Evolutionary conservation across 345 rosid species (phyloP).

Genomic region (Euphorbia pulcherrima): DNA sequence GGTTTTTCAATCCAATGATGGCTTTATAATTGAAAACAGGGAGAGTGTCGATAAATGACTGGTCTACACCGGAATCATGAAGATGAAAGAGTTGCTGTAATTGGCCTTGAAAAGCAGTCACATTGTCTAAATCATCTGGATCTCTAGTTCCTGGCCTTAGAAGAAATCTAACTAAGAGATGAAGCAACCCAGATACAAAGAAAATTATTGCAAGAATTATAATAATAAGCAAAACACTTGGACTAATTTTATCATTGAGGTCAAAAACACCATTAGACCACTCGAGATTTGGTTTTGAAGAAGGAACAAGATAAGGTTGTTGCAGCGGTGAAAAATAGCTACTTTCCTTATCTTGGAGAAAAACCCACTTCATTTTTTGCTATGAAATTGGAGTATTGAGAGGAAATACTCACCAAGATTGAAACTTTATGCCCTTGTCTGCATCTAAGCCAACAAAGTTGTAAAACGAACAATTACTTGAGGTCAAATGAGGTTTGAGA

Average conservation of each 20-base stretch:
- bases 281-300: conserved; percentile 25
- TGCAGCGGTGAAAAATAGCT: conserved; percentile 27
- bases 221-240: conserved; percentile 69
- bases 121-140: conserved; percentile 56
- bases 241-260: conserved; percentile 67
- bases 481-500: conserved; percentile 7
- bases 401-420: conserved; percentile 29
- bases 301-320: conserved; percentile 27
- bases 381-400: background rate
- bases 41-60: conserved; percentile 87
- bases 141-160: conserved; percentile 60
- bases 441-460: background rate
- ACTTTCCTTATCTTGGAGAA: conserved; percentile 28
- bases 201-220: conserved; percentile 81
- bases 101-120: conserved; percentile 91
- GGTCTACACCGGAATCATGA: conserved; percentile 95
- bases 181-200: conserved; percentile 87
- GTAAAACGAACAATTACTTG: background rate
- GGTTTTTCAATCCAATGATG: conserved; percentile 68
- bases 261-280: conserved; percentile 34
- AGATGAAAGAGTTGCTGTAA: conserved; percentile 92
- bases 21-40: conserved; percentile 83
- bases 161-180: conserved; percentile 74
- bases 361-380: conserved; percentile 40
- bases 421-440: conserved; percentile 13